Evolutionary conservation across 1,284 basidiomycete genomes (phyloP).

Genomic region (Pascua guehoae): DNA sequence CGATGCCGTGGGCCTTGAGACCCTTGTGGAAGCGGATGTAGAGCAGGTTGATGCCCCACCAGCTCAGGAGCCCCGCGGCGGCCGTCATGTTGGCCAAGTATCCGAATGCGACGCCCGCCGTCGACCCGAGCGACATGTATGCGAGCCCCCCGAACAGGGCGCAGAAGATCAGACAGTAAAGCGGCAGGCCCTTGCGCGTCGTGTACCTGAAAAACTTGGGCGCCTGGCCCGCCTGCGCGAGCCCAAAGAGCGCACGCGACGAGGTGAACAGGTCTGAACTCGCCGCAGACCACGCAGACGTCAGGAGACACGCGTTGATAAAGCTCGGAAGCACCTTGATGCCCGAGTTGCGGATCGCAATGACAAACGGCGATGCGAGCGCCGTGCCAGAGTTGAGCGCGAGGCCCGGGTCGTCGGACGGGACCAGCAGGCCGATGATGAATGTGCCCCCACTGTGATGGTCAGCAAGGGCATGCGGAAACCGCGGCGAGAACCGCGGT

Average conservation of each 20-base stretch:
- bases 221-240: conserved; percentile 70
- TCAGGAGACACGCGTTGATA: conserved; percentile 79
- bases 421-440: conserved; percentile 69
- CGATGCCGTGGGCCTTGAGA: conserved; percentile 26
- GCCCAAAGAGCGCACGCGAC: conserved; percentile 74
- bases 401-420: conserved; percentile 60
- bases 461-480: conserved; percentile 4
- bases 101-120: conserved; percentile 16
- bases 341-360: conserved; percentile 61
- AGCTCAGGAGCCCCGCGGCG: conserved; percentile 20
- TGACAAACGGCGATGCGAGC: conserved; percentile 63
- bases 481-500: too few relatives aligned
- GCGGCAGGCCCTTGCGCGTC: conserved; percentile 67
- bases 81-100: conserved; percentile 15
- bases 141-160: conserved; percentile 63
- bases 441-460: conserved; percentile 27
- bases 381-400: conserved; percentile 59
- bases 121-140: conserved; percentile 64
- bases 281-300: conserved; percentile 81
- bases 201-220: conserved; percentile 68
- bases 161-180: conserved; percentile 62
- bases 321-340: conserved; percentile 68
- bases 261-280: conserved; percentile 77
- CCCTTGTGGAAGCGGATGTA: conserved; percentile 33
- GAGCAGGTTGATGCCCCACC: conserved; percentile 19